Base-by-base conservation (phyloP, 768 basidiomycete species). In the Jaapia argillacea region DNA sequence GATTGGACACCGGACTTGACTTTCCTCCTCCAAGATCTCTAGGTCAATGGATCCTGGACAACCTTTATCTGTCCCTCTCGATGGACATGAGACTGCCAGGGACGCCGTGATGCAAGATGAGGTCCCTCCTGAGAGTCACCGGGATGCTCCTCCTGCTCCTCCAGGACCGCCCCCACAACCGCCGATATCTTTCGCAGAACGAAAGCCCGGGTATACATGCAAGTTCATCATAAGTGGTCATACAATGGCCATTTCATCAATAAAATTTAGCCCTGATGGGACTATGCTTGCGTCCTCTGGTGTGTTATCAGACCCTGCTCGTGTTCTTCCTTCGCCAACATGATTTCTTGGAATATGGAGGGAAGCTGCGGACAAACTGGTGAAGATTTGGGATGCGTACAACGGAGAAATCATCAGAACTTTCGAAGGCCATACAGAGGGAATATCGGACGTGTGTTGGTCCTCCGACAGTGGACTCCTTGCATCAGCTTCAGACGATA, bases 401-500 rank as follows among this genome's bases (percentile, higher is more conserved):
- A 79, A 77, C 23, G 85, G 87, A 4, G 72, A 81, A 51, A 78
- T 85, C 50, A 65, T 85, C 36, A 75, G 75, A 44, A 92, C 86
- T 2, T 67, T 85, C 27, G 63, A 71, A 48, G 85, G 86, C 2
- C 87, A 91, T 54, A 70, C 70, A 5, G 73, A 81, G 57, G 94
- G 94, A 1, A 79, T 98, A 48, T 92, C 89, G 38, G 89, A 94
- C 55, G 64, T 97, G 47, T 84, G 89, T 14, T 94, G 92, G 85
- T 88, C 91, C 0, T 65, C 65, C 43, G 85, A 94, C 56, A 81
- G 80, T 20, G 74, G 82, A 44, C 84, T 81, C 55, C 61, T 98
- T 26, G 92, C 94, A 1, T 89, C 89, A 31, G 92, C 89, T 0
- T 94, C 90, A 3, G 94, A 99, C 59, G 94, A 98, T 62, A 84